Evolutionary conservation across 2,329 filamentous ascomycete genomes (phyloP).

Genomic region (Aspergillus luchuensis): DNA sequence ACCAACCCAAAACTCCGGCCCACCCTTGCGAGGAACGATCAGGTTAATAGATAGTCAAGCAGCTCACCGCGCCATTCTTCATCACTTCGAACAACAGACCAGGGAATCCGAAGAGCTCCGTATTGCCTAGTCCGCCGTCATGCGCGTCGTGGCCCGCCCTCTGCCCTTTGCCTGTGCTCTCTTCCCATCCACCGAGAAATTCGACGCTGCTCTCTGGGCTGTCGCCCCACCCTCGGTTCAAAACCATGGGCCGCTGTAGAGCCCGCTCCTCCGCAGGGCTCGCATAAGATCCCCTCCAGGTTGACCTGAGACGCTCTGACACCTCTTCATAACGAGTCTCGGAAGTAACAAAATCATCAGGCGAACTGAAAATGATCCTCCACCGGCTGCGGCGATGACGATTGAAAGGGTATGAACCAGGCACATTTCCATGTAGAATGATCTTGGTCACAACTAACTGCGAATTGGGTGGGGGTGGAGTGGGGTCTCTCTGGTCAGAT

Average conservation of each 20-base stretch:
- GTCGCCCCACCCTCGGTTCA: conserved; percentile 89
- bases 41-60: conserved; percentile 77
- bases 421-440: conserved; percentile 91
- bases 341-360: conserved; percentile 60
- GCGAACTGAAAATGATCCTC: conserved; percentile 62
- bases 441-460: conserved; percentile 85
- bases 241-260: conserved; percentile 69
- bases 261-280: conserved; percentile 56
- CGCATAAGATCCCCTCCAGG: conserved; percentile 69
- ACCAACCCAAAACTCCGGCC: neutral
- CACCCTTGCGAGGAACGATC: neutral
- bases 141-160: conserved; percentile 46
- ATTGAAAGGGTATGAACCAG: conserved; percentile 96
- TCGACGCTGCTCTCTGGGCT: conserved; percentile 89
- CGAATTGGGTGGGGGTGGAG: conserved; percentile 46
- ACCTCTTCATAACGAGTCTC: conserved; percentile 78
- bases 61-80: conserved; percentile 87
- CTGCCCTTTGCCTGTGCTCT: conserved; percentile 56
- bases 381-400: conserved; percentile 87
- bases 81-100: conserved; percentile 94
- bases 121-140: conserved; percentile 65
- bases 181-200: conserved; percentile 82
- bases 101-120: conserved; percentile 89
- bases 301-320: conserved; percentile 66
- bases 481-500: conserved; percentile 36